Evolutionary conservation across 768 basidiomycete genomes (phyloP).

Genomic region (Daedalea quercina): DNA sequence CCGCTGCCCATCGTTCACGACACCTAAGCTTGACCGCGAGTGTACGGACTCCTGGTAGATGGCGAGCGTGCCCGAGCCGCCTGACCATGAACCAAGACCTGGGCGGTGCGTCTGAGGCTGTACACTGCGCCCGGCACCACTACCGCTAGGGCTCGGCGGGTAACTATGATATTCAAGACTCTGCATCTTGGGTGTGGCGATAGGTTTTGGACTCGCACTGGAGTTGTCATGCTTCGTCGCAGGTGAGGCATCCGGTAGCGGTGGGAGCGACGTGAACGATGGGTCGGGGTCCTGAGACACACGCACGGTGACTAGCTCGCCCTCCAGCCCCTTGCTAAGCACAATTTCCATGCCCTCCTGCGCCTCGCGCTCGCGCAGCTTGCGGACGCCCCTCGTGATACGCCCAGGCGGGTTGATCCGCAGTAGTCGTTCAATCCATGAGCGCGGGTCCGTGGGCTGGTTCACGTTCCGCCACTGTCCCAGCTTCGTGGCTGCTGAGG

Average conservation of each 20-base stretch:
- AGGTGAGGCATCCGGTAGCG: slow-evolving; percentile 11
- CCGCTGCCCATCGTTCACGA: slow-evolving; percentile 74
- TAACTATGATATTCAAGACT: slow-evolving; percentile 63
- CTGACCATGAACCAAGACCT: slow-evolving; percentile 21
- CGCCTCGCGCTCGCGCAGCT: slow-evolving; percentile 75
- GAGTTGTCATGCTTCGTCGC: slow-evolving; percentile 23
- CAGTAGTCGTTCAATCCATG: slow-evolving; percentile 70
- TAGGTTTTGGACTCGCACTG: slow-evolving; percentile 45
- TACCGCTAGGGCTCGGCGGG: slow-evolving; percentile 34
- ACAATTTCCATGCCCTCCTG: slow-evolving; percentile 58
- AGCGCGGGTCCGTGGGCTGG: slow-evolving; percentile 67
- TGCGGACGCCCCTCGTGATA: slow-evolving; percentile 79
- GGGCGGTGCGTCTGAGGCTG: neutral
- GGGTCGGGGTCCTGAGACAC: slow-evolving; percentile 13
- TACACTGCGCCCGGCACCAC: neutral
- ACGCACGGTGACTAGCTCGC: slow-evolving; percentile 32
- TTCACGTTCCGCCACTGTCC: slow-evolving; percentile 90
- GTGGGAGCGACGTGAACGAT: slow-evolving; percentile 20
- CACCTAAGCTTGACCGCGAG: slow-evolving; percentile 55
- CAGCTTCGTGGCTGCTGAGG: slow-evolving; percentile 85
- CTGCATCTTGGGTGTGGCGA: slow-evolving; percentile 44
- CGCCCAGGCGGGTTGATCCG: slow-evolving; percentile 65
- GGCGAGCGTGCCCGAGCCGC: slow-evolving; percentile 30
- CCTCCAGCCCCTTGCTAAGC: slow-evolving; percentile 38
- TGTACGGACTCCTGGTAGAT: slow-evolving; percentile 50